These are phyloP conservation scores for Saccharomycopsis hybrid DNA, from an alignment of 1,139 yeast species.

Conservation along the genomic window DNA sequence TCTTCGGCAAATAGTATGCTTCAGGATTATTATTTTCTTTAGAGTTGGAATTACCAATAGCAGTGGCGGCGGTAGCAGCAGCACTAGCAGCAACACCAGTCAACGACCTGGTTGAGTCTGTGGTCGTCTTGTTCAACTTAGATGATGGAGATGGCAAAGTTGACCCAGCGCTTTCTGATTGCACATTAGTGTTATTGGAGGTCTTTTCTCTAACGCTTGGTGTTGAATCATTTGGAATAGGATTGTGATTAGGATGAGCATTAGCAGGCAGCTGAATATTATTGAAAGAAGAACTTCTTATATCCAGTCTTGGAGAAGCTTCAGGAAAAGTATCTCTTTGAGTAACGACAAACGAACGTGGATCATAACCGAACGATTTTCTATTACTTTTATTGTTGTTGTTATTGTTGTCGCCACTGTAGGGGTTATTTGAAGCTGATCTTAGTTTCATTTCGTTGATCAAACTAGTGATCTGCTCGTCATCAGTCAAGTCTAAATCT, in stretches of 20 bases:
- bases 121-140: not conserved
- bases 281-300: not conserved
- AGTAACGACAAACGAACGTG: not conserved
- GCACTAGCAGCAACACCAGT: not conserved
- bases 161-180: not conserved
- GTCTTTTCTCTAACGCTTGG: constrained; percentile 13
- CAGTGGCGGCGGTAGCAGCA: not conserved
- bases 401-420: not conserved
- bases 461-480: constrained; percentile 19
- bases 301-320: not conserved
- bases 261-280: not conserved
- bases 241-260: not conserved
- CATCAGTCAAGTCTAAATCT: constrained; percentile 20
- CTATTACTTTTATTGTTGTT: not conserved
- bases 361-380: not conserved
- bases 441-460: constrained; percentile 19
- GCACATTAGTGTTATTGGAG: constrained; percentile 3
- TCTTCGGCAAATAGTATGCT: constrained; percentile 4
- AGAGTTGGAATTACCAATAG: not conserved
- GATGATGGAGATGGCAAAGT: constrained; percentile 10
- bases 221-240: not conserved
- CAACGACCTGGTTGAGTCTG: not conserved
- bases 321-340: constrained; percentile 1
- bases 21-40: constrained; percentile 3
- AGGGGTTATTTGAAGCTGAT: not conserved